Evolutionary conservation across 352 stramenopile genomes (phyloP).

Genomic region (Thalassiosira gravida): DNA sequence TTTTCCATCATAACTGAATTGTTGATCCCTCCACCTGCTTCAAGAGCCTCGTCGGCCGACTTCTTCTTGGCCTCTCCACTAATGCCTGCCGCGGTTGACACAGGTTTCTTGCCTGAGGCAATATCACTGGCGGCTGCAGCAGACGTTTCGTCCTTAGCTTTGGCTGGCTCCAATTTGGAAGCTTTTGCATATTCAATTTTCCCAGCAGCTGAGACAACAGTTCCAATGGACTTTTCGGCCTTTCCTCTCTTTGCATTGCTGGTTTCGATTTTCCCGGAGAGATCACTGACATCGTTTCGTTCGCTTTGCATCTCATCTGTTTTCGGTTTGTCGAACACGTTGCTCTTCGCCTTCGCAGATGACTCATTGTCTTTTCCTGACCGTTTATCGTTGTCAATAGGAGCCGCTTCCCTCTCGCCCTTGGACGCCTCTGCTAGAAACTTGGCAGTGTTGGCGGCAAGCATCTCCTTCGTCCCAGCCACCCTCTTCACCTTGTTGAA

Average conservation of each 20-base stretch:
- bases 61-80: not conserved
- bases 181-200: not conserved
- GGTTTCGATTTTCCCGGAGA: no score
- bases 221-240: no score
- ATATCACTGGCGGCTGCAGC: not conserved
- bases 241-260: no score
- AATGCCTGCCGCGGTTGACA: not conserved
- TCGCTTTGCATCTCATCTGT: not conserved
- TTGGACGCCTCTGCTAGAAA: constrained; percentile 7
- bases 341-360: not conserved
- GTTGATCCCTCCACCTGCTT: not conserved
- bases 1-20: no score
- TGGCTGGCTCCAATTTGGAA: no score
- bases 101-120: not conserved
- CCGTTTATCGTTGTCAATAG: not conserved
- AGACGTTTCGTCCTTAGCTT: no score
- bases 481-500: constrained; percentile 27
- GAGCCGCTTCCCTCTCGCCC: not conserved
- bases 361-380: not conserved
- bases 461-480: constrained; percentile 22
- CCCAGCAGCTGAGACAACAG: not conserved
- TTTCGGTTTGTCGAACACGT: not conserved
- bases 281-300: not conserved
- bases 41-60: not conserved
- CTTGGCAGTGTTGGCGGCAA: constrained; percentile 12